phyloP scores from a whole-genome alignment of 345 rosid genomes.

The Schrenkiella parvula region DNA sequence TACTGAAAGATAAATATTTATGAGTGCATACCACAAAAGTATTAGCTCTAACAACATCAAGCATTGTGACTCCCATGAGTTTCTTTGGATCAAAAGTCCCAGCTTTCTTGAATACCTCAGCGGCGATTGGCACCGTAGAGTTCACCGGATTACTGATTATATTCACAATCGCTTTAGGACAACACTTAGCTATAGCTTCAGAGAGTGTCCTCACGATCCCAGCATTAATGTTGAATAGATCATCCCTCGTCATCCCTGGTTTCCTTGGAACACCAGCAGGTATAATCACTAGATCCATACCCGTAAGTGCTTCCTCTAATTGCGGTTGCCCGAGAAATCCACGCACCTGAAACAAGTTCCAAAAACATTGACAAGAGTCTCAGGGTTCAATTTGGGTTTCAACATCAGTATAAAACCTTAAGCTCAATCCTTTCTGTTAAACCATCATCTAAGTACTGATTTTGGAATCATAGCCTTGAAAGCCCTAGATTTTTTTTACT shows the following conservation, averaged over 20 bases:
- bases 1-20: background rate
- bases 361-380: background rate
- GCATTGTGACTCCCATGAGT: conserved; percentile 93
- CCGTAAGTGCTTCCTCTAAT: conserved; percentile 78
- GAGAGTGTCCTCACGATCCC: conserved; percentile 88
- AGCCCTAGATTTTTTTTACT: background rate
- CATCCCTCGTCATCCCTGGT: conserved; percentile 99
- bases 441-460: background rate
- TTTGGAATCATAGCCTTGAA: background rate
- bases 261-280: conserved; percentile 98
- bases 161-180: conserved; percentile 82
- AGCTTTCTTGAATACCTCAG: conserved; percentile 88
- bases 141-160: conserved; percentile 94
- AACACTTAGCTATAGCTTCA: conserved; percentile 79
- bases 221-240: conserved; percentile 93
- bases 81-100: conserved; percentile 80
- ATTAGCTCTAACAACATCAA: conserved; percentile 96
- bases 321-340: conserved; percentile 92
- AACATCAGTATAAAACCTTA: background rate
- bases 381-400: background rate
- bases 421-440: background rate
- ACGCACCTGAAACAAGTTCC: conserved; percentile 49
- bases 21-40: conserved; percentile 81
- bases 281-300: conserved; percentile 88
- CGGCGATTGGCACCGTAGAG: conserved; percentile 94